Base-by-base conservation (phyloP, 768 basidiomycete genomes). In the Boletus pseudo-olivaceus region DNA sequence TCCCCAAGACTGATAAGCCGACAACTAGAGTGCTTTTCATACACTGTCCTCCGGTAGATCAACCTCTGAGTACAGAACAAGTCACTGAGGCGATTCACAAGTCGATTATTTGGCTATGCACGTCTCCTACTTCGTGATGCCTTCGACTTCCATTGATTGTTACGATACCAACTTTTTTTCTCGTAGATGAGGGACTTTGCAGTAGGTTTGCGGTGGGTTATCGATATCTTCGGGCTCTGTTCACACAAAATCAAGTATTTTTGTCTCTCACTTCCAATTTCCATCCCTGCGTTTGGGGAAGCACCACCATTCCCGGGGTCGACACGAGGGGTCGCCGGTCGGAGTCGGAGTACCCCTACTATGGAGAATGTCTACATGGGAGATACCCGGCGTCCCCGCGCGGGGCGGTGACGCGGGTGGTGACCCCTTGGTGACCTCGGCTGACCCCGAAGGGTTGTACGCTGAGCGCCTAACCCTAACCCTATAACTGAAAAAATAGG, bases 21-120 rank as follows among this genome's bases (percentile, higher is more conserved):
- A 61, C 56, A 7, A 65, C 68, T 17, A 75, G 72, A 48, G 85
- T 90, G 45, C 69, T 89, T 7, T 87, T 87, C 67, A 69, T 89
- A 62, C 88, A 90, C 63, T 87, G 85, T 61, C 83, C 85, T 11
- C 88, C 88, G 0, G 78, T 83, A 15, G 79, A 77, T 48, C 80
- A 84, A 65, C 86, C 87, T 10, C 72, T 85, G 46, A 76, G 73
- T 56, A 82, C 86, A 19, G 79, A 82, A 59, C 79, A 88, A 53
- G 86, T 88, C 23, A 85, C 84, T 10, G 82, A 85, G 20, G 80
- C 84, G 11, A 79, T 88, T 58, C 78, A 76, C 65, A 73, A 77
- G 48, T 81, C 85, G 35, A 73, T 87, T n/a, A 58, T 78, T 10
- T 87, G 85, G 84, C 73, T 85, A 11, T 80, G 75, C 60, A 60